Evolutionary conservation across 2,329 filamentous ascomycete genomes (phyloP).

Genomic region (Lasiodiplodia citricola): DNA sequence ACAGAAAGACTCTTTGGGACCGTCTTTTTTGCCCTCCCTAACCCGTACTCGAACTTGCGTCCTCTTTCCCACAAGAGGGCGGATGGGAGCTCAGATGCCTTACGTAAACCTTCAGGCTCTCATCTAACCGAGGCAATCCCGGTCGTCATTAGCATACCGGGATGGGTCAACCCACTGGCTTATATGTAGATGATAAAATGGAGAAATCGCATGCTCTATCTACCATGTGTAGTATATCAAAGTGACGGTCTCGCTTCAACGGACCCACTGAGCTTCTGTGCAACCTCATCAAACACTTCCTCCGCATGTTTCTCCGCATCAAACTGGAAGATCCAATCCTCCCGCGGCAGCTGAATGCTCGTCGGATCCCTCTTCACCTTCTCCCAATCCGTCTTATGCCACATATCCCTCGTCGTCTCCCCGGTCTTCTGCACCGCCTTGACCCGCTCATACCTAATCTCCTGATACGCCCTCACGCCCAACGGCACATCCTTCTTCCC

Average conservation of each 20-base stretch:
- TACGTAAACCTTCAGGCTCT: no score
- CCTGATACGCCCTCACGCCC: slow-evolving; percentile 16
- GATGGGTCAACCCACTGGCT: no score
- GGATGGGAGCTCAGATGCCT: no score
- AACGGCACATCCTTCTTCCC: slow-evolving; percentile 18
- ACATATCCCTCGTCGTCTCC: slow-evolving; percentile 24
- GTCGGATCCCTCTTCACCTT: slow-evolving; percentile 14
- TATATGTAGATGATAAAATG: no score
- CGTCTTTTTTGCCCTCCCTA: no score
- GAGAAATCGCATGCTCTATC: neutral
- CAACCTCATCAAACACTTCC: slow-evolving; percentile 32
- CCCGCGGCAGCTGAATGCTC: slow-evolving; percentile 6
- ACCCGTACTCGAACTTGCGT: no score
- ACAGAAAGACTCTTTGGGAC: no score
- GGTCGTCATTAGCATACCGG: no score
- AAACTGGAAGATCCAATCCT: slow-evolving; percentile 19
- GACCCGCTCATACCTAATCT: slow-evolving; percentile 15
- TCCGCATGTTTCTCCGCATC: slow-evolving; percentile 22
- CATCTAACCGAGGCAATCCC: no score
- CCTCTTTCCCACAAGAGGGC: no score
- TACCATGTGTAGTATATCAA: neutral
- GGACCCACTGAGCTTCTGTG: slow-evolving; percentile 31
- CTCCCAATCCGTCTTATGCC: slow-evolving; percentile 37
- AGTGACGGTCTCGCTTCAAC: slow-evolving; percentile 4
- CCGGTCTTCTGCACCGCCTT: slow-evolving; percentile 32